Percentiles rank a stretch among this genome's conserved stretches.
Conservation (phyloP, 495 filamentous ascomycete species). For the Neurospora hispaniola region DNA sequence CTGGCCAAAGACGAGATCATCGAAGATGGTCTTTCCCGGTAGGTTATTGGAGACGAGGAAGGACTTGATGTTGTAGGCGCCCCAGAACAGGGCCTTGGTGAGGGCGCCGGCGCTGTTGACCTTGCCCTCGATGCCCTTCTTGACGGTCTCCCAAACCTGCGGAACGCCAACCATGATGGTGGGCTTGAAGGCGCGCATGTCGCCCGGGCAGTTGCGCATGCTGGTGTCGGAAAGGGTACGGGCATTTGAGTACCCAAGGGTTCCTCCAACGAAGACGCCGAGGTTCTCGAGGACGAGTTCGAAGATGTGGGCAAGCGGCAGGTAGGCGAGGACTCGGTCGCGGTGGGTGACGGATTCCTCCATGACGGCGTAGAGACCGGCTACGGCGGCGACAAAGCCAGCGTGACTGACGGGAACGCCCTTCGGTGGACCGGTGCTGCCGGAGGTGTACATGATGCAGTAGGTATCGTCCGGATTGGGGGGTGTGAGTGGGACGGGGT, state of each 20-base stretch:
- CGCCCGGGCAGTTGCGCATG: slow-evolving; percentile 40
- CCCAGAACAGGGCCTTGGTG: slow-evolving; percentile 30
- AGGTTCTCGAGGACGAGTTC: slow-evolving; percentile 72
- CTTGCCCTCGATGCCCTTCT: slow-evolving; percentile 66
- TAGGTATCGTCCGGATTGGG: slow-evolving; percentile 61
- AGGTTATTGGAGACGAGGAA: slow-evolving; percentile 56
- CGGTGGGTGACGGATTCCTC: slow-evolving; percentile 37
- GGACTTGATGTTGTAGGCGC: slow-evolving; percentile 32
- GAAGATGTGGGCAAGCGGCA: slow-evolving; percentile 86
- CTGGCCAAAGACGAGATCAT: slow-evolving; percentile 67
- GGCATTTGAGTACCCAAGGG: slow-evolving; percentile 79
- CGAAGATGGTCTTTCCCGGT: slow-evolving; percentile 60
- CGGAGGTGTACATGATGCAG: slow-evolving; percentile 94
- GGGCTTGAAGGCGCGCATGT: slow-evolving; percentile 71
- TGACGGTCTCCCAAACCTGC: slow-evolving; percentile 66
- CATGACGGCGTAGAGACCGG: slow-evolving; percentile 31
- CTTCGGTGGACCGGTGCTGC: slow-evolving; percentile 83
- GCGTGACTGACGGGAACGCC: slow-evolving; percentile 74
- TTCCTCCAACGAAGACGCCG: slow-evolving; percentile 59
- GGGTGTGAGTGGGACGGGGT: slow-evolving; percentile 51
- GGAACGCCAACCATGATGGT: slow-evolving; percentile 80
- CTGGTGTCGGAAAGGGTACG: slow-evolving; percentile 62
- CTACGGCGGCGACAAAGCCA: slow-evolving; percentile 57
- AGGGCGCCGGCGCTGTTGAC: slow-evolving; percentile 34
- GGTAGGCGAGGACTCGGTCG: slow-evolving; percentile 68